phyloP scores from a whole-genome alignment of 106 monocot genomes.

The Platanthera zijinensis region DNA sequence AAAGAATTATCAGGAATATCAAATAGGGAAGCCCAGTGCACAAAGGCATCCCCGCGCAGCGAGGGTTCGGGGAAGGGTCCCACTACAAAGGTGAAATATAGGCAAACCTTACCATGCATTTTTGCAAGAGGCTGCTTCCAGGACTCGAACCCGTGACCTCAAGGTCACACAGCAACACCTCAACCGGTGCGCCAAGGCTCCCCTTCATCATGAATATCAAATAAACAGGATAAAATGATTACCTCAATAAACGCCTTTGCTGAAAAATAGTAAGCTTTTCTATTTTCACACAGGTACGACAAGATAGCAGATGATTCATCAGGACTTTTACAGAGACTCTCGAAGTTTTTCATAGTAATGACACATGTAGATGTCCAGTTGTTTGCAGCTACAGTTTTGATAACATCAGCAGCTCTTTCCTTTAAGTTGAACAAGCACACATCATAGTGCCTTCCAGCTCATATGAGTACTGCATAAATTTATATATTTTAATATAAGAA shows the following conservation, averaged over 20 bases:
- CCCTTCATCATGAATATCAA: neutral
- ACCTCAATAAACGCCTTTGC: conserved; percentile 69
- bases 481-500: neutral
- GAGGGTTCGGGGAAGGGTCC: too few relatives aligned
- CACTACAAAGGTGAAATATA: too few relatives aligned
- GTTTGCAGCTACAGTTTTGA: conserved; percentile 38
- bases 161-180: too few relatives aligned
- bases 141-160: too few relatives aligned
- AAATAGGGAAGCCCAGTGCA: neutral
- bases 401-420: conserved; percentile 55
- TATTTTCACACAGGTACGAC: conserved; percentile 48
- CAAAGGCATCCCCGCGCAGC: too few relatives aligned
- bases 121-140: too few relatives aligned
- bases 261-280: conserved; percentile 62
- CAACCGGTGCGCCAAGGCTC: too few relatives aligned
- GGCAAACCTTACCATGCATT: too few relatives aligned
- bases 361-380: conserved; percentile 80
- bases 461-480: neutral
- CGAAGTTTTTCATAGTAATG: conserved; percentile 59
- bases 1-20: neutral
- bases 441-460: neutral
- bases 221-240: neutral
- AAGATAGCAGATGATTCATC: conserved; percentile 54
- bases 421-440: conserved; percentile 10
- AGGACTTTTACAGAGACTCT: conserved; percentile 36